Evolutionary conservation across 1,284 basidiomycete species (phyloP).

Genomic region (Ustilago esculenta): DNA sequence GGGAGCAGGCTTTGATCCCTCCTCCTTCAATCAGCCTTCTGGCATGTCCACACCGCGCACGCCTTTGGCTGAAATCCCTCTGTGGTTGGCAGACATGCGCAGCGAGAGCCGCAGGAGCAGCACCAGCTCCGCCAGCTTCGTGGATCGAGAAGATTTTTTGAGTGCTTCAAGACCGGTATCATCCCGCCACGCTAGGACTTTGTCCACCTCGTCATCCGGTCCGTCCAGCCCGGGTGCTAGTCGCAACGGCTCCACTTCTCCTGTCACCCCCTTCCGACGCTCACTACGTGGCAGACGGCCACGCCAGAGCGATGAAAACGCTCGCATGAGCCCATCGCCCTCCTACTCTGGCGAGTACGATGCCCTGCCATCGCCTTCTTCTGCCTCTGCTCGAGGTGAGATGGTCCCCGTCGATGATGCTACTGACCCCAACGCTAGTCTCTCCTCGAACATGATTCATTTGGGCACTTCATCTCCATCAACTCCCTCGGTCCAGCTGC

Average conservation of each 20-base stretch:
- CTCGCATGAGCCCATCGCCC: conserved; percentile 29
- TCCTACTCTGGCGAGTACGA: conserved; percentile 41
- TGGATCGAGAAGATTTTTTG: conserved; percentile 33
- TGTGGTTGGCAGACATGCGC: conserved; percentile 48
- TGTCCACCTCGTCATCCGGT: conserved; percentile 23
- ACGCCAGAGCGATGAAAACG: conserved; percentile 40
- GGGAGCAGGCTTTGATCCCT: conserved; percentile 26
- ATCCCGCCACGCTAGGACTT: conserved; percentile 29
- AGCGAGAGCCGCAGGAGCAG: conserved; percentile 43
- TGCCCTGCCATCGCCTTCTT: conserved; percentile 15
- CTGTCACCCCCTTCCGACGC: conserved; percentile 29
- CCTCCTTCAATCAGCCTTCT: conserved; percentile 21
- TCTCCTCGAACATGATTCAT: conserved; percentile 29
- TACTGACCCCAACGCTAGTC: conserved; percentile 6
- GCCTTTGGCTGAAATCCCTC: conserved; percentile 46
- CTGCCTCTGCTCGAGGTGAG: conserved; percentile 19
- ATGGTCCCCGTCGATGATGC: conserved; percentile 10
- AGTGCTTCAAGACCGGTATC: conserved; percentile 13
- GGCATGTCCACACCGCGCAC: conserved; percentile 41
- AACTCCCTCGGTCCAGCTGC: conserved; percentile 18
- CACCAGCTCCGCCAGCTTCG: conserved; percentile 26
- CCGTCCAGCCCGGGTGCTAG: conserved; percentile 28
- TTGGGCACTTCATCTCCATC: conserved; percentile 20
- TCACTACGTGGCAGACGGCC: conserved; percentile 26
- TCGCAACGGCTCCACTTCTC: conserved; percentile 38